Evolutionary conservation across 306 rosid species (phyloP).

Genomic region (Canavalia gladiata): DNA sequence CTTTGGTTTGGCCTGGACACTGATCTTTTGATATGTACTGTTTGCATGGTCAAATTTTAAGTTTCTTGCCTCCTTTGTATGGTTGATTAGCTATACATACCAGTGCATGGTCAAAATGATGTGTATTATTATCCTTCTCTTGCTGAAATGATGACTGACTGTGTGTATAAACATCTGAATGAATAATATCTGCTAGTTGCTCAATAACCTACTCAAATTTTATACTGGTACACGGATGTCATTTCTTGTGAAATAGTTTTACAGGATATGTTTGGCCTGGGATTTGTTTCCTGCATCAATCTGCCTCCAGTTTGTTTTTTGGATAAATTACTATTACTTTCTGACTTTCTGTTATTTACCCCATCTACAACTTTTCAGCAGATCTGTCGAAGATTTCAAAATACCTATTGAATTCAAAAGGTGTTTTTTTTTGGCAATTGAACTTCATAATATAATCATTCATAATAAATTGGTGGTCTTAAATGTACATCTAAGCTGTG

Average conservation of each 20-base stretch:
- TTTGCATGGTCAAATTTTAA: constrained; percentile 9
- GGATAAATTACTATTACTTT: not conserved
- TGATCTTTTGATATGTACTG: not conserved
- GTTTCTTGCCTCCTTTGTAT: constrained; percentile 12
- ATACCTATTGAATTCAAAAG: not conserved
- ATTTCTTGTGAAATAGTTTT: constrained; percentile 17
- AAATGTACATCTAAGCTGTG: too few relatives aligned
- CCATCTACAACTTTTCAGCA: not conserved
- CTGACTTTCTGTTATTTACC: not conserved
- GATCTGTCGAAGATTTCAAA: not conserved
- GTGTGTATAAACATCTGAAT: not conserved
- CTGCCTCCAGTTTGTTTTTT: not conserved
- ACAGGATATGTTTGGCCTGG: constrained; percentile 11
- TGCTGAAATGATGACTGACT: not conserved
- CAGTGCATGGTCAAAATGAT: not conserved
- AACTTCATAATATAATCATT: not conserved
- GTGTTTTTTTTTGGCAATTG: not conserved
- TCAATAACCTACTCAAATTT: not conserved
- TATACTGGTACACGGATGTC: not conserved
- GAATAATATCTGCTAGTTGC: constrained; percentile 17
- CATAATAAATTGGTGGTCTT: not conserved
- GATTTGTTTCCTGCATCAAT: not conserved
- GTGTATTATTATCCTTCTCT: constrained; percentile 19
- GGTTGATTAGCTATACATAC: constrained; percentile 2
- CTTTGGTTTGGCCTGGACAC: not conserved